phyloP scores from a whole-genome alignment of 2,329 filamentous ascomycete genomes.

The Epichloe festucae region DNA sequence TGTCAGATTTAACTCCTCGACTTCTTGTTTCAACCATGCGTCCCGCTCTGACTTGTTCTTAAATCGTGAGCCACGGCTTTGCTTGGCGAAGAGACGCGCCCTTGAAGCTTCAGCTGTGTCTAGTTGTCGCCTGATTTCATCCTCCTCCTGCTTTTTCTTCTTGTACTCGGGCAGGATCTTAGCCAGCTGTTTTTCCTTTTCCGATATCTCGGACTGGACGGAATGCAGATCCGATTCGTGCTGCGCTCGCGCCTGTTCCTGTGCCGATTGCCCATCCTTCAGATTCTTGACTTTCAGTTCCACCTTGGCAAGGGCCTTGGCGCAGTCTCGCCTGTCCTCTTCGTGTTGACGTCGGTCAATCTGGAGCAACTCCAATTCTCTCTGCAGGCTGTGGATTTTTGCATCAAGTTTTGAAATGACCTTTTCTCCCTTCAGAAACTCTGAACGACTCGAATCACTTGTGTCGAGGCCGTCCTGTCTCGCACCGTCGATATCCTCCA shows the following conservation, averaged over 20 bases:
- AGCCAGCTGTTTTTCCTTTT: conserved; percentile 64
- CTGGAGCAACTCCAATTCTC: conserved; percentile 71
- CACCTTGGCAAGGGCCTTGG: conserved; percentile 67
- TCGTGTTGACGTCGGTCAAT: conserved; percentile 82
- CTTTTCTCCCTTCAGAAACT: conserved; percentile 67
- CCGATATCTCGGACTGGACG: conserved; percentile 59
- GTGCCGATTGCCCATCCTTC: conserved; percentile 66
- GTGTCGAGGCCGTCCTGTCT: conserved; percentile 74
- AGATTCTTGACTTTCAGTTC: conserved; percentile 77
- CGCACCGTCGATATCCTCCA: conserved; percentile 73
- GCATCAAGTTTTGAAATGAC: conserved; percentile 64
- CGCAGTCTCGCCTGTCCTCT: conserved; percentile 72
- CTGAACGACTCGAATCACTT: conserved; percentile 66
- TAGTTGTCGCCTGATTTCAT: conserved; percentile 55
- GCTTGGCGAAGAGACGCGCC: conserved; percentile 78
- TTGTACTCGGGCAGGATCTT: conserved; percentile 67
- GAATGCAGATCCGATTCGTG: conserved; percentile 60
- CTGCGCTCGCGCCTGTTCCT: conserved; percentile 57
- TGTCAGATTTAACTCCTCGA: conserved; percentile 64
- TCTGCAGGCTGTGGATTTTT: conserved; percentile 66
- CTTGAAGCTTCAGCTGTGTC: conserved; percentile 63
- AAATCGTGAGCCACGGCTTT: conserved; percentile 78
- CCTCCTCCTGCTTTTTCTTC: conserved; percentile 59
- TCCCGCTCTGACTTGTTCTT: conserved; percentile 82
- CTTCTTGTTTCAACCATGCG: conserved; percentile 65